A percentile compares a stretch with the other conserved stretches of the same genome.
These are phyloP conservation scores for Exophiala mesophila DNA, from an alignment of 2,329 filamentous ascomycete genomes.

Conservation along the genomic window DNA sequence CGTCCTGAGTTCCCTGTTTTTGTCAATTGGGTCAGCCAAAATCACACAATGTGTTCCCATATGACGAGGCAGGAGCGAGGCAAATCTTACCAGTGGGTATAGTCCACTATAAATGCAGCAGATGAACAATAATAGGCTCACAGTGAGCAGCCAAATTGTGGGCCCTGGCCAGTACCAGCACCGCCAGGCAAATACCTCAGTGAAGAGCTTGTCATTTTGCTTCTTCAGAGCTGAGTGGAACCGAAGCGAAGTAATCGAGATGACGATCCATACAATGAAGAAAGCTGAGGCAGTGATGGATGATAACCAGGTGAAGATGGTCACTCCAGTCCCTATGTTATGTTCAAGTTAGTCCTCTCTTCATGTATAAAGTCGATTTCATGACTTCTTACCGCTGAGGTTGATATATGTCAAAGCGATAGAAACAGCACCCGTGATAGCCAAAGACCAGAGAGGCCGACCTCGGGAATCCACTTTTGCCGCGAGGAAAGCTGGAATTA, in stretches of 20 bases:
- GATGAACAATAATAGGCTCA: constrained; percentile 22
- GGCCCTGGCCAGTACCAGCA: constrained; percentile 30
- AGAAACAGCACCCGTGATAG: constrained; percentile 27
- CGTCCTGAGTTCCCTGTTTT: background rate
- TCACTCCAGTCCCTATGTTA: background rate
- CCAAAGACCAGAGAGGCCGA: constrained; percentile 29
- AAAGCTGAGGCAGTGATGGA: constrained; percentile 32
- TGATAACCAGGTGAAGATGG: constrained; percentile 29
- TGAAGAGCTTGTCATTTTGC: constrained; percentile 29
- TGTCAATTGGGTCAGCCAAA: too few relatives aligned
- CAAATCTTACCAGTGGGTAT: too few relatives aligned
- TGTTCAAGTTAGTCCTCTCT: background rate
- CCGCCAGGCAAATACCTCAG: constrained; percentile 29
- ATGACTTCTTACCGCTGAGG: constrained; percentile 25
- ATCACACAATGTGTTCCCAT: too few relatives aligned
- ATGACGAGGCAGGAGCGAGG: too few relatives aligned
- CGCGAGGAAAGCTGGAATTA: constrained; percentile 28
- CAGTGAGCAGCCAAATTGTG: constrained; percentile 27
- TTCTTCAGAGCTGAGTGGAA: constrained; percentile 31
- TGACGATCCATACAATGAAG: constrained; percentile 35
- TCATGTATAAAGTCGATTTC: background rate
- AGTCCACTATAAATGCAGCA: constrained; percentile 18
- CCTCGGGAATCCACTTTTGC: constrained; percentile 30
- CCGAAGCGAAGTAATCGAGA: constrained; percentile 30
- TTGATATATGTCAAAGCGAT: constrained; percentile 32